phyloP scores from a whole-genome alignment of 805 yeast species.

The Wilhelminamyces savonicus region DNA sequence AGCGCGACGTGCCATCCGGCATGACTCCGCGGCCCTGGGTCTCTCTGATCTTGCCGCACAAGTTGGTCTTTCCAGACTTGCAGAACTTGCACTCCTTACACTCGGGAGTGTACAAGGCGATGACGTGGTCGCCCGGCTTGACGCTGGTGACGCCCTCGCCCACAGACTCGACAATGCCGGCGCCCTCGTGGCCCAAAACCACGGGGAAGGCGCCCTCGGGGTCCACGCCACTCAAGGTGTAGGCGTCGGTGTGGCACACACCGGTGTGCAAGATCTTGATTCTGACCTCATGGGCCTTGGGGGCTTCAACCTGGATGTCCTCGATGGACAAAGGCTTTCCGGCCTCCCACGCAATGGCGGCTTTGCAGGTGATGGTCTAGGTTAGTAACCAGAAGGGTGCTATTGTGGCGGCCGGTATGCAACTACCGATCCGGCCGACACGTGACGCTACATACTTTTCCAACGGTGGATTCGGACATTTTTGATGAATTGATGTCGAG shows the following conservation, averaged over 20 bases:
- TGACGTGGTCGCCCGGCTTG: slow-evolving; percentile 88
- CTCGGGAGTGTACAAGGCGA: slow-evolving; percentile 94
- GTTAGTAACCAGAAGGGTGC: too few species aligned
- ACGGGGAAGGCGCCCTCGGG: slow-evolving; percentile 96
- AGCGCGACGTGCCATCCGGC: slow-evolving; percentile 97
- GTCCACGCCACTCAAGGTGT: slow-evolving; percentile 88
- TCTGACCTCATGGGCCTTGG: slow-evolving; percentile 96
- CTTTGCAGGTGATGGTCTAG: slow-evolving; percentile 73
- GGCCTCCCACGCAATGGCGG: slow-evolving; percentile 98
- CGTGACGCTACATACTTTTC: slow-evolving; percentile 15
- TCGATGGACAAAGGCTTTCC: slow-evolving; percentile 77
- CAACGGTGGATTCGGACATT: slow-evolving; percentile 21
- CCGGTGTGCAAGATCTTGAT: slow-evolving; percentile 84
- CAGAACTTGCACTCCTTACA: slow-evolving; percentile 95
- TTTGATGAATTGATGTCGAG: too few species aligned
- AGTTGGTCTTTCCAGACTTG: slow-evolving; percentile 88
- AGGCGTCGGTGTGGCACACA: slow-evolving; percentile 98
- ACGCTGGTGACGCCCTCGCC: slow-evolving; percentile 93
- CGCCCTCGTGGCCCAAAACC: slow-evolving; percentile 96
- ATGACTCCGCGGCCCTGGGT: slow-evolving; percentile 98
- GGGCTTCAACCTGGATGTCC: slow-evolving; percentile 86
- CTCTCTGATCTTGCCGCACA: slow-evolving; percentile 92
- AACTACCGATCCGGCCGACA: too few species aligned
- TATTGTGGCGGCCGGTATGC: too few species aligned
- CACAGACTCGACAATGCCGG: slow-evolving; percentile 90